Evolutionary conservation across 257 asterid species (phyloP), one percentile per base, ranked within the genome.

Genomic region (Rauvolfia tetraphylla): DNA sequence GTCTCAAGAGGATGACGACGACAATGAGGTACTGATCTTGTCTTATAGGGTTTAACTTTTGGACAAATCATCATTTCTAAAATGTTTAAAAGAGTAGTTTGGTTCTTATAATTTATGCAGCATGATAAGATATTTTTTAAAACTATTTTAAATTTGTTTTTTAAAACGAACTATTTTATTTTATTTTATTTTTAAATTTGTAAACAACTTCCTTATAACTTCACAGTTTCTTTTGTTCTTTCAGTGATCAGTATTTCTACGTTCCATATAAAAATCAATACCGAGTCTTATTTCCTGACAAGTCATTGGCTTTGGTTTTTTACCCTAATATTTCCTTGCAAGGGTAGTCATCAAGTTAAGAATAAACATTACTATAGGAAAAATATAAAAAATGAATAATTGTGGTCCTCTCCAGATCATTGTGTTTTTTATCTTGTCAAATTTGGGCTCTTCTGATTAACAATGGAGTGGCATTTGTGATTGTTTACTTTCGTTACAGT

Each of bases 1-100:
- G 84, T 80, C 89, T 5, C 96, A 87, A 71, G 97, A 92, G 80
- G 80, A 84, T 46, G 97, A 85, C 78, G 75, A 84, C 62, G 46
- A 76, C 36, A 79, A 86, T 79, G 97, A 90, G 98, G 98, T 93
- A 86, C 25, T 9, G 53, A 38, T 59, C 23, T 70, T 74, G 67
- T 53, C 41, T 70, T 38, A 36, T 66, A 36, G 3, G 5, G 6
- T 38, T 66, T 66, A 25, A 9, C 39, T 27, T 46, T 66, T 66
- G 49, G n/a, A 3, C 22, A 0, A 11, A 14, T 66, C 8, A 46
- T 46, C 14, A 25, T 34, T 66, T 4, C 25, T 17, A 33, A 33
- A 33, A 15, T 15, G 36, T 63, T 14, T 58, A 25, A 3, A 27
- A 58, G 6, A 18, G 6, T 63, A 17, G 70, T 33, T 63, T 33